Percentiles rank a stretch among this genome's conserved stretches.
These are phyloP conservation scores for Ustilago tritici DNA, from an alignment of 1,284 basidiomycete genomes.

Conservation along the genomic window DNA sequence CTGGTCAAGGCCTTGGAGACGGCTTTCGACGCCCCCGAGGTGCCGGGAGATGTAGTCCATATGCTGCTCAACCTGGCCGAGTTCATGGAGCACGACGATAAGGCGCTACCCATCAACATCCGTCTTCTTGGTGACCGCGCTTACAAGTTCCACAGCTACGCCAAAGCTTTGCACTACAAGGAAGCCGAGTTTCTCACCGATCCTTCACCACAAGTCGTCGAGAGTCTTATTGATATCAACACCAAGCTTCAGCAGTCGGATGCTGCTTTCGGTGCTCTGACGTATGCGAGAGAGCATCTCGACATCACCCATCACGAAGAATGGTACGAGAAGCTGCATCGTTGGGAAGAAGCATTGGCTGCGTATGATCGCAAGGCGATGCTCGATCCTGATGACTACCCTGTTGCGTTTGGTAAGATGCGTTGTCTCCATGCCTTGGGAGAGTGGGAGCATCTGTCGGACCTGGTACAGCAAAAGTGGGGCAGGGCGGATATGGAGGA, in stretches of 20 bases:
- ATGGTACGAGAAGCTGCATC: slow-evolving; percentile 96
- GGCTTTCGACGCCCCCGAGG: slow-evolving; percentile 83
- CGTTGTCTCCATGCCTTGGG: slow-evolving; percentile 96
- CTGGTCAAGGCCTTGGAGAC: slow-evolving; percentile 89
- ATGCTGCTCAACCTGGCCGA: slow-evolving; percentile 95
- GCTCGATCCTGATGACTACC: slow-evolving; percentile 72
- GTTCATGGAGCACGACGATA: slow-evolving; percentile 99
- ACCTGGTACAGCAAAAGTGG: slow-evolving; percentile 91
- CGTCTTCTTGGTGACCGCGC: slow-evolving; percentile 91
- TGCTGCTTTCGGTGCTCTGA: slow-evolving; percentile 67
- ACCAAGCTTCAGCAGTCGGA: slow-evolving; percentile 87
- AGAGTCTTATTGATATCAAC: slow-evolving; percentile 96
- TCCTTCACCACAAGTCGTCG: slow-evolving; percentile 83
- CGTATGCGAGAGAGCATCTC: slow-evolving; percentile 69
- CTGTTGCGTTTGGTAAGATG: slow-evolving; percentile 87
- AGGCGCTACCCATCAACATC: slow-evolving; percentile 92
- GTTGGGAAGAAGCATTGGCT: slow-evolving; percentile 93
- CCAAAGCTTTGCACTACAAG: slow-evolving; percentile 98
- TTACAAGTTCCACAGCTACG: slow-evolving; percentile 92
- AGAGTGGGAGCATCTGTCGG: slow-evolving; percentile 93
- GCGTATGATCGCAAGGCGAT: slow-evolving; percentile 86
- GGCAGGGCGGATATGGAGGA: slow-evolving; percentile 84
- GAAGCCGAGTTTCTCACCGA: slow-evolving; percentile 97
- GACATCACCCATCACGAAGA: slow-evolving; percentile 90
- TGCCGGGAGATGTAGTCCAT: slow-evolving; percentile 93